Percentiles rank a stretch among this genome's conserved stretches.
Conservation (phyloP, 495 filamentous ascomycete genomes). For the Penicillium flavigenum region DNA sequence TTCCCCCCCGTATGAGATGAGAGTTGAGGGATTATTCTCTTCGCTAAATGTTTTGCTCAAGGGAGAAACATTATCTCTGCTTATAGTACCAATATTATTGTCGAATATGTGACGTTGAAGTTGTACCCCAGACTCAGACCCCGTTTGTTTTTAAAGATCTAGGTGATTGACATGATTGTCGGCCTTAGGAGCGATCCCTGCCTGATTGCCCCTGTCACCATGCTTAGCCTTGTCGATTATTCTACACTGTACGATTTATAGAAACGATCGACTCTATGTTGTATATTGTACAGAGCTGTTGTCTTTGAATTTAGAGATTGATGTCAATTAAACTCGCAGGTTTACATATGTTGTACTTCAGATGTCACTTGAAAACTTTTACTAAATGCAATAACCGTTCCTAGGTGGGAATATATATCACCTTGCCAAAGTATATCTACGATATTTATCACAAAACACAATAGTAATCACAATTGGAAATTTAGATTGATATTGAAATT, state of each 20-base stretch:
- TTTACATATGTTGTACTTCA: background rate
- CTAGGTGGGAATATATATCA: slow-evolving; percentile 2
- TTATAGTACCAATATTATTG: too few species aligned
- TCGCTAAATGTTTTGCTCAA: background rate
- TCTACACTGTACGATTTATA: slow-evolving; percentile 1
- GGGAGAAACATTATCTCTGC: background rate
- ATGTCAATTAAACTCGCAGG: background rate
- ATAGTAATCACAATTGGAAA: background rate
- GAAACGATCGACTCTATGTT: slow-evolving; percentile 11
- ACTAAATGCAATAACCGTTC: too few species aligned
- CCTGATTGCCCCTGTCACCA: slow-evolving; percentile 26
- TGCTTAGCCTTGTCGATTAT: slow-evolving; percentile 24
- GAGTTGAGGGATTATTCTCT: slow-evolving; percentile 5
- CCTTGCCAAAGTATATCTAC: background rate
- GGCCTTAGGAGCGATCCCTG: slow-evolving; percentile 27
- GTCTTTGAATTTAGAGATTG: background rate
- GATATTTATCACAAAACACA: background rate
- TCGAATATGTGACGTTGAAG: background rate
- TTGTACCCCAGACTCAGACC: slow-evolving; percentile 17
- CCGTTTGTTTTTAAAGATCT: slow-evolving; percentile 16
- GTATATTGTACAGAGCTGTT: background rate
- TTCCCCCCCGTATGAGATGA: background rate
- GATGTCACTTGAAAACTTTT: too few species aligned
- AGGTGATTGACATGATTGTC: slow-evolving; percentile 31
- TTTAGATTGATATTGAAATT: slow-evolving; percentile 8